phyloP scores from a whole-genome alignment of 768 basidiomycete species.

The Suillus luteus region DNA sequence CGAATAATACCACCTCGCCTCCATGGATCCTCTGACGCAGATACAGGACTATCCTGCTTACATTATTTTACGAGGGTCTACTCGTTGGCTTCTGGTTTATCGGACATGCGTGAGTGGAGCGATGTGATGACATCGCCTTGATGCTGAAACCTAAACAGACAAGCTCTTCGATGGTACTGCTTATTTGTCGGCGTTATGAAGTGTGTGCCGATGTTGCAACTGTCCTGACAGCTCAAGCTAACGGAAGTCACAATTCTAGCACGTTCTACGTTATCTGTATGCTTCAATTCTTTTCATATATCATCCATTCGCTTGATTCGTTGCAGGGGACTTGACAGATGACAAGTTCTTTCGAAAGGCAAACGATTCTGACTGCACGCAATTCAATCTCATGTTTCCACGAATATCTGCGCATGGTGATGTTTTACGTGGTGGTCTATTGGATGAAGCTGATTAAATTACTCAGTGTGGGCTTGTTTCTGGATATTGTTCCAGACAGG shows the following conservation, averaged over 20 bases:
- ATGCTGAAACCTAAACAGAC: constrained; percentile 41
- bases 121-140: constrained; percentile 10
- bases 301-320: constrained; percentile 13
- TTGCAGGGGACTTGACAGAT: constrained; percentile 87
- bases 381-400: constrained; percentile 79
- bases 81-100: constrained; percentile 95
- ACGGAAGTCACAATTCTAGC: constrained; percentile 38
- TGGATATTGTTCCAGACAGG: constrained; percentile 84
- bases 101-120: constrained; percentile 73
- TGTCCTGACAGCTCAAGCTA: constrained; percentile 13
- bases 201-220: constrained; percentile 42
- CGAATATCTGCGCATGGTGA: constrained; percentile 70
- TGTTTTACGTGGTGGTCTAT: constrained; percentile 20
- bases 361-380: constrained; percentile 91
- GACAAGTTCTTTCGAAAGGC: constrained; percentile 94
- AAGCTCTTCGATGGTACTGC: constrained; percentile 83
- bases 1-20: background rate
- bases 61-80: constrained; percentile 79
- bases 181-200: constrained; percentile 85
- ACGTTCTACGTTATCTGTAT: constrained; percentile 86
- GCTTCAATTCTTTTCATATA: constrained; percentile 26
- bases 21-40: constrained; percentile 16
- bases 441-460: constrained; percentile 8
- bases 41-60: constrained; percentile 80
- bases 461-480: constrained; percentile 77